Evolutionary conservation across 2,329 filamentous ascomycete genomes (phyloP), one percentile per base, ranked within the genome.

Genomic region (Aspergillus candidus): DNA sequence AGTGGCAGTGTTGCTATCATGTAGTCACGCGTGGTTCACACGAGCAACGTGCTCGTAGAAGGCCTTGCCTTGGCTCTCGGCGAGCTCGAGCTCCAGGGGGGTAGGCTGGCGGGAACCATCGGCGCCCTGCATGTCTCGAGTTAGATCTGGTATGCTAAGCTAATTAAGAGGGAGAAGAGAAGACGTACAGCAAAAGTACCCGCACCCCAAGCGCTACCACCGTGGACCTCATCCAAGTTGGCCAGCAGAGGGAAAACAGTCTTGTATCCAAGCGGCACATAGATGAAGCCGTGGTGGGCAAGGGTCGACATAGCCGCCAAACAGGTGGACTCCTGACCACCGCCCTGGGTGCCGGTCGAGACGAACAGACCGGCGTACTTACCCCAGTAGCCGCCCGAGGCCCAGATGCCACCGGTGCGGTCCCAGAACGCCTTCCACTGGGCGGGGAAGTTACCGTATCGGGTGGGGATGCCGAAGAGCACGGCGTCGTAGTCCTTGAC

Each of bases 391-490:
- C 75, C 81, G 51, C 91, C 91, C 11, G 71, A 68, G 49, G 77
- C 72, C 93, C 93, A 97, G 69, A 93, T 86, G 57, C 78, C 76
- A 62, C 91, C 91, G 17, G 88, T 90, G 71, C 80, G 79, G 76
- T 98, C 93, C 86, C 89, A 94, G 66, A 74, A 74, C 43, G 67
- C 70, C 77, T 93, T 96, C 86, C 86, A 96, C 74, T 98, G 93
- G 13, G 84, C 87, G 38, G 91, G 90, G 78, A 95, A 95, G 81
- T 94, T 97, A 60, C 93, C 93, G 74, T 88, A 98, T 56, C 93
- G 82, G 40, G 93, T 98, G 48, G 93, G 93, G 67, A 97, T 93
- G 55, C 93, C 93, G 60, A 97, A 79, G 53, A 98, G 83, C 75
- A 96, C 83, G 55, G 75, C 93, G 62, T 97, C 90, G 73, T 94